phyloP scores from a whole-genome alignment of 306 rosid genomes.

The Cercis canadensis region DNA sequence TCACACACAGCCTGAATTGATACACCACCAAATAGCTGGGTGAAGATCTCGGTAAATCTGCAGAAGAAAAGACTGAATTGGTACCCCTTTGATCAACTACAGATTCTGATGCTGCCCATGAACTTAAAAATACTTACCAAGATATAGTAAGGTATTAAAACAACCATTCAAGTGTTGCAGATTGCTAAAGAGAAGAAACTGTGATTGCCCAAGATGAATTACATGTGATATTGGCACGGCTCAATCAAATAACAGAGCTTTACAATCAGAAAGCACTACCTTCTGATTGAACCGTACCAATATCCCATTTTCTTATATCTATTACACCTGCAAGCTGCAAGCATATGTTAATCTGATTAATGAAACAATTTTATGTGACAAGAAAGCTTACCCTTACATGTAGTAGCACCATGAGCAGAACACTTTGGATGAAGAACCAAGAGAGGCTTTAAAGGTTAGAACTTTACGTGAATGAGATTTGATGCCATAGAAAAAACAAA shows the following conservation, averaged over 20 bases:
- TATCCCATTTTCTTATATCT: constrained; percentile 47
- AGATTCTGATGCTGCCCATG: background rate
- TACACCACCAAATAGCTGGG: background rate
- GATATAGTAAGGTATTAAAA: background rate
- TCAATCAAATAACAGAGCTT: constrained; percentile 72
- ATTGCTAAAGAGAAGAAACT: constrained; percentile 1
- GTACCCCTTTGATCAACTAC: constrained; percentile 2
- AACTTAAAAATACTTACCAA: constrained; percentile 32
- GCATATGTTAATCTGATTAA: background rate
- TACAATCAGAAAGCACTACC: constrained; percentile 41
- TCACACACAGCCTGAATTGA: too few species aligned
- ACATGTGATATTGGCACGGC: constrained; percentile 87
- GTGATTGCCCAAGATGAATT: constrained; percentile 14
- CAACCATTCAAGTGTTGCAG: constrained; percentile 26
- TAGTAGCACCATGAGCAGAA: background rate
- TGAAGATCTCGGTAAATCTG: constrained; percentile 25
- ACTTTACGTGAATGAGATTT: constrained; percentile 28
- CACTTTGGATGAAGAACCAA: constrained; percentile 20
- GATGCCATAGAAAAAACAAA: constrained; percentile 18
- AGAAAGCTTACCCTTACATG: constrained; percentile 26
- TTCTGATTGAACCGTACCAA: constrained; percentile 81
- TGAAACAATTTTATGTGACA: constrained; percentile 2
- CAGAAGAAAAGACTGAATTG: constrained; percentile 8
- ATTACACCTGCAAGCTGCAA: background rate
- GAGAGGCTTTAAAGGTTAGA: background rate